Evolutionary conservation across 2,329 filamentous ascomycete genomes (phyloP).

Genomic region (Colletotrichum trifolii): DNA sequence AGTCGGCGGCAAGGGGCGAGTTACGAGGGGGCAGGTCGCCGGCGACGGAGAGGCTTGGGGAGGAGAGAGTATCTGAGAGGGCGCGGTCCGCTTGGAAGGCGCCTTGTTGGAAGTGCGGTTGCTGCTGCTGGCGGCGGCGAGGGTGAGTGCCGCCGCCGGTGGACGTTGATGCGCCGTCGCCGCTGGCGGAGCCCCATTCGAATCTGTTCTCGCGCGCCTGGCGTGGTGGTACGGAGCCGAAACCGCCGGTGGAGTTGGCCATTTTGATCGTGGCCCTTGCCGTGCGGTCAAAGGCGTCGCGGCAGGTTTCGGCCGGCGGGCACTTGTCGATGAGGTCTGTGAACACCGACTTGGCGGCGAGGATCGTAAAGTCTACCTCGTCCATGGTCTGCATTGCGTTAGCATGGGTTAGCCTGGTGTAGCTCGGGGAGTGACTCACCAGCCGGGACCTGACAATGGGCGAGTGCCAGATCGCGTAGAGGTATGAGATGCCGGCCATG

Average conservation of each 20-base stretch:
- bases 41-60: slow-evolving; percentile 51
- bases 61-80: slow-evolving; percentile 54
- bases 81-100: slow-evolving; percentile 48
- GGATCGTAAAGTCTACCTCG: slow-evolving; percentile 96
- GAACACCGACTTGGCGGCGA: slow-evolving; percentile 92
- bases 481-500: slow-evolving; percentile 95
- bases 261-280: slow-evolving; percentile 96
- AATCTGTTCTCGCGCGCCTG: slow-evolving; percentile 34
- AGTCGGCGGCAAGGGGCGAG: slow-evolving; percentile 54
- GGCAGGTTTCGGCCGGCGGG: slow-evolving; percentile 91
- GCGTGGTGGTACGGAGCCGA: slow-evolving; percentile 59
- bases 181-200: slow-evolving; percentile 45
- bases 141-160: slow-evolving; percentile 34
- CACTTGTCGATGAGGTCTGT: slow-evolving; percentile 94
- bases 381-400: slow-evolving; percentile 75
- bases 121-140: slow-evolving; percentile 38
- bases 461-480: slow-evolving; percentile 98
- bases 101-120: slow-evolving; percentile 36
- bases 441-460: slow-evolving; percentile 86
- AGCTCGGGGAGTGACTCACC: slow-evolving; percentile 64
- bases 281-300: slow-evolving; percentile 94
- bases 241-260: slow-evolving; percentile 88
- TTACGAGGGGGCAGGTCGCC: slow-evolving; percentile 52
- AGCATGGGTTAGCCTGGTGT: slow-evolving; percentile 36
- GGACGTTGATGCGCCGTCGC: slow-evolving; percentile 40